These are phyloP conservation scores for Cicer pinnatifidum DNA, from an alignment of 306 rosid species.

Conservation along the genomic window DNA sequence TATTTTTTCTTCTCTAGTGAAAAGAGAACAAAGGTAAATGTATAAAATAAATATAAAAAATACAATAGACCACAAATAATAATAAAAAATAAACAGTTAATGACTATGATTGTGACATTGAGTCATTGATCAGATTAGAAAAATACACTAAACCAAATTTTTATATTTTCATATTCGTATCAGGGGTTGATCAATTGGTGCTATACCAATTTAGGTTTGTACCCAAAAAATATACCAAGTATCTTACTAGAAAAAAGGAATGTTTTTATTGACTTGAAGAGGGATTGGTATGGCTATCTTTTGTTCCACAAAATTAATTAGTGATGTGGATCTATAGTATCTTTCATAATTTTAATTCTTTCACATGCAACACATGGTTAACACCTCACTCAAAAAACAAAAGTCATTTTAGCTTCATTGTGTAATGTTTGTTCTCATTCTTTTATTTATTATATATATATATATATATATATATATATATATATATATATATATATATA, in stretches of 20 bases:
- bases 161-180: too few species aligned
- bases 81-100: too few species aligned
- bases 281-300: slow-evolving; percentile 13
- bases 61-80: too few species aligned
- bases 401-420: background rate
- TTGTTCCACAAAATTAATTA: background rate
- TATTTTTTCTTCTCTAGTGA: too few species aligned
- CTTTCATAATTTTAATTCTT: background rate
- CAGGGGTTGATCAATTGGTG: background rate
- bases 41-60: too few species aligned
- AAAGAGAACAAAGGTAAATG: too few species aligned
- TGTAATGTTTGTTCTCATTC: background rate
- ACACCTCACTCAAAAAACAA: slow-evolving; percentile 31
- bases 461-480: too few species aligned
- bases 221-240: background rate
- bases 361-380: slow-evolving; percentile 45
- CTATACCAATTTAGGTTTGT: background rate
- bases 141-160: too few species aligned
- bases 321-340: background rate
- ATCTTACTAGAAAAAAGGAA: background rate
- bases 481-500: too few species aligned
- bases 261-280: slow-evolving; percentile 19
- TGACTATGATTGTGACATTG: too few species aligned
- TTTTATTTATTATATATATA: background rate
- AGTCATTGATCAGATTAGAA: too few species aligned